Evolutionary conservation across 163 green algal species (phyloP).

Genomic region (Chlorella variabilis): DNA sequence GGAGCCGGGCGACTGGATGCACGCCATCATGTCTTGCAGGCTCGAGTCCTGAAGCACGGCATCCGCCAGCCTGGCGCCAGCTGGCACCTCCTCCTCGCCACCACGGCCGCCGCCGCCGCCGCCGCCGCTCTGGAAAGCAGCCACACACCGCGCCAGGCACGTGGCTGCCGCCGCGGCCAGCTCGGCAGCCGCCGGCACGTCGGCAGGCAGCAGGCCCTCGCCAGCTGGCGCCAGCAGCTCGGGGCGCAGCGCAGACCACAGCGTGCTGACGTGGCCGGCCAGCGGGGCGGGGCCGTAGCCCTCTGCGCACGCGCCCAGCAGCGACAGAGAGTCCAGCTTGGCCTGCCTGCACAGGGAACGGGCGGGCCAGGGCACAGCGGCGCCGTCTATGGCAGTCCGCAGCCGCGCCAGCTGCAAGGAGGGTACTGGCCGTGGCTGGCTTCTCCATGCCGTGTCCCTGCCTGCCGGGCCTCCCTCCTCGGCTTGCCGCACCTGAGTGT

Average conservation of each 20-base stretch:
- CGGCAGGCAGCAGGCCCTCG: constrained; percentile 37
- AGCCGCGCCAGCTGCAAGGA: too few species aligned
- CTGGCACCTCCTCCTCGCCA: background rate
- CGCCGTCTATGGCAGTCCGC: too few species aligned
- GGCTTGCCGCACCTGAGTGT: constrained; percentile 65
- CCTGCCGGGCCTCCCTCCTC: too few species aligned
- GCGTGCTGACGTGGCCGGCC: constrained; percentile 5
- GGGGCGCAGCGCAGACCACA: constrained; percentile 45
- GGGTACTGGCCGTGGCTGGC: too few species aligned
- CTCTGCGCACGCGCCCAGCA: constrained; percentile 38
- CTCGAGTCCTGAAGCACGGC: constrained; percentile 19
- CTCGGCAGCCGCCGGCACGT: constrained; percentile 4
- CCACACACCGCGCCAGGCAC: constrained; percentile 9
- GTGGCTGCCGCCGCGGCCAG: background rate
- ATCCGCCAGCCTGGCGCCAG: constrained; percentile 12
- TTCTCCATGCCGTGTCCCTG: too few species aligned
- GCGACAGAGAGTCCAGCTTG: constrained; percentile 56
- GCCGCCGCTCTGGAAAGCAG: constrained; percentile 6
- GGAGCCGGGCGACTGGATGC: background rate
- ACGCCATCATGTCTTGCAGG: constrained; percentile 27
- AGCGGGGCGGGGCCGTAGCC: constrained; percentile 32
- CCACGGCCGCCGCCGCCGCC: background rate
- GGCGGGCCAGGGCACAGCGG: background rate
- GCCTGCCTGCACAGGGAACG: constrained; percentile 49
- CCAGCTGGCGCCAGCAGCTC: constrained; percentile 38